These are phyloP conservation scores for Suillus americanus DNA, from an alignment of 768 basidiomycete species.

Conservation along the genomic window DNA sequence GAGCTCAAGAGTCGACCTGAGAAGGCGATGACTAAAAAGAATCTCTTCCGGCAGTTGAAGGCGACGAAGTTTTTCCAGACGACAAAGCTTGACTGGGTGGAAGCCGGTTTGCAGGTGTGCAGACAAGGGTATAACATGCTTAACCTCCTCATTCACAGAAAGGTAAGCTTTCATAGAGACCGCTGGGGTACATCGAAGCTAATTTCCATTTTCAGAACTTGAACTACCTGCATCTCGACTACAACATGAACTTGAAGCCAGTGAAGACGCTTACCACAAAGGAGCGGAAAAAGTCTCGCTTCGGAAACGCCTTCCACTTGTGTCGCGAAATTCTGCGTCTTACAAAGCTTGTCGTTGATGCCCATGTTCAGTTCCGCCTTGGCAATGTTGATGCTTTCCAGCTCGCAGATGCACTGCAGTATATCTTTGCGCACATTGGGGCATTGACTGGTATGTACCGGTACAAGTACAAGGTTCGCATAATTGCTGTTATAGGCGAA, in stretches of 20 bases:
- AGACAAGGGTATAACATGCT: conserved; percentile 99
- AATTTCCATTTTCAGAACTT: conserved; percentile 53
- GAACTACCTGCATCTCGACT: conserved; percentile 94
- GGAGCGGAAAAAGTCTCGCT: conserved; percentile 99
- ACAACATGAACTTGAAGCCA: conserved; percentile 99
- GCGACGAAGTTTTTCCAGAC: conserved; percentile 99
- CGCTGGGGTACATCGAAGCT: not conserved
- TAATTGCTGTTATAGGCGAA: not conserved
- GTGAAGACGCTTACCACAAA: conserved; percentile 98
- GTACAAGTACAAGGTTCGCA: conserved; percentile 93
- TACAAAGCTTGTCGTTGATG: conserved; percentile 98
- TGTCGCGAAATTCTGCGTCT: conserved; percentile 97
- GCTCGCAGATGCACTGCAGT: conserved; percentile 96
- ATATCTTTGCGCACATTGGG: conserved; percentile 96
- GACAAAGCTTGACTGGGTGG: conserved; percentile 97
- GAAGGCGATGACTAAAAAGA: conserved; percentile 98
- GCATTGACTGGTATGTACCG: conserved; percentile 99
- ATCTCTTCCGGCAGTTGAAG: conserved; percentile 92
- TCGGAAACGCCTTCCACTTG: conserved; percentile 98
- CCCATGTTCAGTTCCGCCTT: conserved; percentile 97
- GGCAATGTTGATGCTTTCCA: conserved; percentile 99
- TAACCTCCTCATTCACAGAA: conserved; percentile 97
- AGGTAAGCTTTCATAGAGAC: conserved; percentile 45
- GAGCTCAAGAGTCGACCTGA: conserved; percentile 86
- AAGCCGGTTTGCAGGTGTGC: conserved; percentile 97